A percentile compares a stretch with the other conserved stretches of the same genome.
Conservation (phyloP, 768 basidiomycete species). For the Amanita pseudoporphyria region DNA sequence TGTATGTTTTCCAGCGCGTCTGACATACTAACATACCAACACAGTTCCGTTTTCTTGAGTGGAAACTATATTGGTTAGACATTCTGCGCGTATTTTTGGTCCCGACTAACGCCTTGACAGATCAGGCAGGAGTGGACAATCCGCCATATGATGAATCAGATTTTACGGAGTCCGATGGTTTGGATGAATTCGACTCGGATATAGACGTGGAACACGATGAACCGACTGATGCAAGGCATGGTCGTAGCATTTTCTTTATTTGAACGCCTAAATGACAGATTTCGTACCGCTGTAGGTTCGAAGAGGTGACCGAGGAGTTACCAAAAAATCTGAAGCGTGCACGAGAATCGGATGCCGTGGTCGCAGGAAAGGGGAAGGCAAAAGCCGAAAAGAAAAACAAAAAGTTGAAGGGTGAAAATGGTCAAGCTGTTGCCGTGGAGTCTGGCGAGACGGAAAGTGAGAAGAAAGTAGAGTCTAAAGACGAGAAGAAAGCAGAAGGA, state of each 20-base stretch:
- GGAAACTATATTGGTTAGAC: conserved; percentile 74
- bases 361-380: conserved; percentile 28
- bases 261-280: not conserved
- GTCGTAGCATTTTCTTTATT: conserved; percentile 3
- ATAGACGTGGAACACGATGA: conserved; percentile 67
- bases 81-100: not conserved
- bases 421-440: conserved; percentile 23
- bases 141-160: conserved; percentile 38
- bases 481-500: conserved; percentile 18
- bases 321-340: conserved; percentile 56
- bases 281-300: conserved; percentile 54
- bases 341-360: conserved; percentile 47
- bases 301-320: conserved; percentile 47
- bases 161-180: conserved; percentile 40
- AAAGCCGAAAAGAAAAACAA: conserved; percentile 64
- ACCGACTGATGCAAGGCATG: conserved; percentile 46
- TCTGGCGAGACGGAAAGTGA: conserved; percentile 42
- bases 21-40: conserved; percentile 8
- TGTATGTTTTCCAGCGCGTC: not conserved
- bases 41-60: conserved; percentile 63
- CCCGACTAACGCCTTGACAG: conserved; percentile 22
- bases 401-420: conserved; percentile 61
- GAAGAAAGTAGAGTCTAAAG: conserved; percentile 19
- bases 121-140: conserved; percentile 40
- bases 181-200: conserved; percentile 76